Evolutionary conservation across 148 eudicot species (phyloP).

Genomic region (Rhododendron ovatum): DNA sequence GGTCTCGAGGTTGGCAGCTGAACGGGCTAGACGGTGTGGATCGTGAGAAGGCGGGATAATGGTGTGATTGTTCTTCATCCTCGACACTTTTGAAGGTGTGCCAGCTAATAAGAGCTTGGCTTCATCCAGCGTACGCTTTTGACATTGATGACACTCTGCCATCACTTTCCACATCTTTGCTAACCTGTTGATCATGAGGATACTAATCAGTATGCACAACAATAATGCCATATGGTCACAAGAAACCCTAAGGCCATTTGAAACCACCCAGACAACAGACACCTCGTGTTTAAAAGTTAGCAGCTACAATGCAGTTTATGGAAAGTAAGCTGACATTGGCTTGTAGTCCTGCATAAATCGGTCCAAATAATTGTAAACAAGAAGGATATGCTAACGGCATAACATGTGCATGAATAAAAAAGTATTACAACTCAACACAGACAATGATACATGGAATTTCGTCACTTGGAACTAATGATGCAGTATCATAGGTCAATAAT

Average conservation of each 20-base stretch:
- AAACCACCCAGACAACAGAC: background rate
- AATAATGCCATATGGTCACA: background rate
- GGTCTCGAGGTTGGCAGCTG: conserved; percentile 75
- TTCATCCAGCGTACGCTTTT: conserved; percentile 83
- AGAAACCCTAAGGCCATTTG: background rate
- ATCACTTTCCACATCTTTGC: conserved; percentile 88
- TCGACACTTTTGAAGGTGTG: conserved; percentile 54
- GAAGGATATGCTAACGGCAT: background rate
- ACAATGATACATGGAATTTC: background rate
- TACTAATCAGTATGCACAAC: background rate
- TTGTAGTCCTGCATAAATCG: background rate
- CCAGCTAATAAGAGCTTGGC: conserved; percentile 87
- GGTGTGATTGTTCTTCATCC: conserved; percentile 43
- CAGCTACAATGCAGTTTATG: background rate
- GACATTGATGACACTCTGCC: conserved; percentile 87
- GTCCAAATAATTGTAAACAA: background rate
- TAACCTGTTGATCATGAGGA: conserved; percentile 41
- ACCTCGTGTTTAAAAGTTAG: background rate
- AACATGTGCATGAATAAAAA: background rate
- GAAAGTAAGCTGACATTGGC: background rate
- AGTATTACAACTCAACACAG: background rate
- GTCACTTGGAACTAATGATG: background rate
- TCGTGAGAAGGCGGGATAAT: conserved; percentile 44
- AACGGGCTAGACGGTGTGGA: conserved; percentile 69
- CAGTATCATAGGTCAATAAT: background rate